These are phyloP conservation scores for Monosporascus sp. DNA, from an alignment of 2,329 filamentous ascomycete genomes.

Conservation along the genomic window DNA sequence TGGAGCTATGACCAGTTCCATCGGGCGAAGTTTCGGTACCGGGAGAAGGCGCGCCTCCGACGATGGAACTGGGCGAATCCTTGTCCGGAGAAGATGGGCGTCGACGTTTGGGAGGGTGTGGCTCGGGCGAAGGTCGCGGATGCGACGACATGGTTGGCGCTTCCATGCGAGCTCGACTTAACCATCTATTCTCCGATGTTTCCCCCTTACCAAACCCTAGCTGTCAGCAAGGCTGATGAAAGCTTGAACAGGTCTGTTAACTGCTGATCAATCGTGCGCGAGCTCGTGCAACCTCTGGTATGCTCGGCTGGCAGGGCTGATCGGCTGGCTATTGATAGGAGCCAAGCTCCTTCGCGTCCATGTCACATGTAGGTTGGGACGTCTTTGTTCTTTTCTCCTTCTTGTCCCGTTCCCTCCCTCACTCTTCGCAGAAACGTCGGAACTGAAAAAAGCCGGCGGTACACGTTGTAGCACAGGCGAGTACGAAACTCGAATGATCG, in stretches of 20 bases:
- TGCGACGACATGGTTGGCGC: conserved; percentile 36
- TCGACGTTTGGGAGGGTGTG: conserved; percentile 52
- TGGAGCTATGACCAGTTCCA: conserved; percentile 28
- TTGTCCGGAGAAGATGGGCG: conserved; percentile 48
- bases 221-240: not conserved
- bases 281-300: not conserved
- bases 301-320: not conserved
- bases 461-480: not conserved
- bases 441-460: not conserved
- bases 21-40: conserved; percentile 25
- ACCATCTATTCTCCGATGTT: not conserved
- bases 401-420: not conserved
- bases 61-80: conserved; percentile 35
- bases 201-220: not conserved
- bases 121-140: conserved; percentile 44
- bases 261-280: not conserved
- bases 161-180: too few relatives aligned
- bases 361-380: not conserved
- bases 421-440: not conserved
- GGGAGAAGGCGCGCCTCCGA: conserved; percentile 30
- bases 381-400: not conserved
- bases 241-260: not conserved
- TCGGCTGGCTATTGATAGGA: not conserved
- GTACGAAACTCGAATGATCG: not conserved
- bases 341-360: not conserved